Percentiles rank a stretch among this genome's conserved stretches.
phyloP scores from a whole-genome alignment of 805 yeast genomes.

The Wickerhamiella spandovensis region DNA sequence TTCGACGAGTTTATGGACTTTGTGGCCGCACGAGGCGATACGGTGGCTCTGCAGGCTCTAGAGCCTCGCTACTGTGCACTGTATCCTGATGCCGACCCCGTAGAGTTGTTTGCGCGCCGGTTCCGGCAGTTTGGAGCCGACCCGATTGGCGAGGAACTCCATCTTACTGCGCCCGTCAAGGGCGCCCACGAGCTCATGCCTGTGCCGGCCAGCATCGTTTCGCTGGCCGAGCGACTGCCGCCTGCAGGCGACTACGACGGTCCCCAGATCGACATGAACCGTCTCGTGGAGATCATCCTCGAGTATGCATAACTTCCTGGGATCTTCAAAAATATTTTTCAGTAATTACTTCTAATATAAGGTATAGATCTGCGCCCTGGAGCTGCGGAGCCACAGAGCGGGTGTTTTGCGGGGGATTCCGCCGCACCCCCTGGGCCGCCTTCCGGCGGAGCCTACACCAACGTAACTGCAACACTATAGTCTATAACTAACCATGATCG shows the following conservation, averaged over 20 bases:
- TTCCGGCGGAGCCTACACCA: too few species aligned
- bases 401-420: too few species aligned
- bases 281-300: constrained; percentile 11
- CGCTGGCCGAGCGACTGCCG: constrained; percentile 7
- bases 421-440: too few species aligned
- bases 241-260: constrained; percentile 15
- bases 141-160: constrained; percentile 8
- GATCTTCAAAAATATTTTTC: not conserved
- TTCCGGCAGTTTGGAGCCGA: constrained; percentile 8
- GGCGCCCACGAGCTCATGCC: not conserved
- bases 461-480: too few species aligned
- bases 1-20: constrained; percentile 49
- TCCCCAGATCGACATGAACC: constrained; percentile 10
- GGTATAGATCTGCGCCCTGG: too few species aligned
- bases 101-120: constrained; percentile 25
- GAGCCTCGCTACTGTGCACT: constrained; percentile 51
- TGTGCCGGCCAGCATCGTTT: not conserved
- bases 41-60: constrained; percentile 50
- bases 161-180: not conserved
- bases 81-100: constrained; percentile 46
- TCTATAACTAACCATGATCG: too few species aligned
- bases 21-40: constrained; percentile 58
- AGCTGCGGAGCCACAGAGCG: too few species aligned
- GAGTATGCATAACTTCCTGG: not conserved
- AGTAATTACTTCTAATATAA: too few species aligned